Base-by-base conservation (phyloP, 1,284 basidiomycete species). In the Tetrapyrgos nigripes region DNA sequence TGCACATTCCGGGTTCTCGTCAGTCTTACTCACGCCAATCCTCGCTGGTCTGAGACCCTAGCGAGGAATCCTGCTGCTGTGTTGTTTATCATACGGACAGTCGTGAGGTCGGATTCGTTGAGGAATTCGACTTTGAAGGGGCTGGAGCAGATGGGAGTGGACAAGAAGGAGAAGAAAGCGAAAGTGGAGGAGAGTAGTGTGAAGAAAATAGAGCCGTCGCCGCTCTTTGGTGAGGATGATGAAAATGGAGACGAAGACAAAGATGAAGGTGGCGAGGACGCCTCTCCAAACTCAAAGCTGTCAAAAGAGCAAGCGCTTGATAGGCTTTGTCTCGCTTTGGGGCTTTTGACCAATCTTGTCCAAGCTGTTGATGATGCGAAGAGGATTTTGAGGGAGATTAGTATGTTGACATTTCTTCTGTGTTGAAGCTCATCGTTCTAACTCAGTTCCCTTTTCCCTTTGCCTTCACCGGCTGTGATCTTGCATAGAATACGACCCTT, bases 311-410 rank as follows among this genome's bases (percentile, higher is more conserved):
- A 81, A 50, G 72, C 80, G 3, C 76, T 89, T 19, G 91, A 92
- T 67, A 77, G 81, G 43, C 73, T 91, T 3, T 92, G 89, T 69
- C 83, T 92, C 24, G 81, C 84, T 5, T 78, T 92, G 1, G 91
- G 87, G 1, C 72, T 92, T 6, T 73, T 92, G 53, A 90, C 89
- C 47, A 92, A 92, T 70, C 75, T 92, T 43, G 83, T 89, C 0
- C 88, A 91, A 68, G 77, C 75, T 9, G 73, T 78, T n/a, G 75
- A 78, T 0, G 72, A 72, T n/a, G 77, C 80, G 3, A 83, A 81
- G 50, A 69, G 77, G 37, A 58, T 75, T 3, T 69, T 84, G 5
- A 77, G 80, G 50, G 75, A 78, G 13, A 80, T 76, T 40, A 73
- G 88, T 89, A 67, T 60, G 80, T 68, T 13, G 57, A 45, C 21